A percentile compares a stretch with the other conserved stretches of the same genome.
phyloP scores from a whole-genome alignment of 352 stramenopile species.

The Globisporangium parvum region DNA sequence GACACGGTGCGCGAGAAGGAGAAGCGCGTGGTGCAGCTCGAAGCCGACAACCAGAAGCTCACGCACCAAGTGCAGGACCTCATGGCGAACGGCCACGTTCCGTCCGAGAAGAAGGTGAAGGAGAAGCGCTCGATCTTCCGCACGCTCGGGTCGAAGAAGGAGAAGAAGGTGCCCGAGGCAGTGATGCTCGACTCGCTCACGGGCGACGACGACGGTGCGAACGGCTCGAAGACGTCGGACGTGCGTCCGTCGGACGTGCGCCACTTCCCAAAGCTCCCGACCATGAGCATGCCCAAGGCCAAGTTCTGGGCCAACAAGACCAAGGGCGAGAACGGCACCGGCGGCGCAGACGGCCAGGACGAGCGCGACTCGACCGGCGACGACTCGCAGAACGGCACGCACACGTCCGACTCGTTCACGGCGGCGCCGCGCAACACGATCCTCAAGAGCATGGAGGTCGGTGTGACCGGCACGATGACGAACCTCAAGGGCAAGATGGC shows the following conservation, averaged over 20 bases:
- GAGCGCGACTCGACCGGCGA: slow-evolving; percentile 34
- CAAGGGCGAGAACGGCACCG: slow-evolving; percentile 44
- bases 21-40: slow-evolving; percentile 62
- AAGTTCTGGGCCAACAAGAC: slow-evolving; percentile 71
- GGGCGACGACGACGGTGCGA: slow-evolving; percentile 50
- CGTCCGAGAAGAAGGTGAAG: slow-evolving; percentile 45
- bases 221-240: slow-evolving; percentile 41
- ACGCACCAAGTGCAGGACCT: slow-evolving; percentile 46
- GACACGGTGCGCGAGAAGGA: slow-evolving; percentile 69
- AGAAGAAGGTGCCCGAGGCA: slow-evolving; percentile 38
- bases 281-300: slow-evolving; percentile 51
- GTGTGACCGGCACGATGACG: slow-evolving; percentile 69
- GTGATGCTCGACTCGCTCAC: slow-evolving; percentile 78
- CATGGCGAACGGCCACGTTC: slow-evolving; percentile 30
- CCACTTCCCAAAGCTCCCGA: slow-evolving; percentile 59
- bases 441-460: slow-evolving; percentile 69
- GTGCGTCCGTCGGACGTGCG: slow-evolving; percentile 40
- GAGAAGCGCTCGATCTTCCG: slow-evolving; percentile 78
- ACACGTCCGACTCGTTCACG: slow-evolving; percentile 37
- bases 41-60: slow-evolving; percentile 71
- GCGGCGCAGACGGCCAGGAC: slow-evolving; percentile 30
- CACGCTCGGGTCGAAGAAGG: slow-evolving; percentile 81
- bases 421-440: slow-evolving; percentile 68
- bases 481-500: slow-evolving; percentile 78
- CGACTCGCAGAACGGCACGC: slow-evolving; percentile 29